A percentile compares a stretch with the other conserved stretches of the same genome.
phyloP scores from a whole-genome alignment of 768 basidiomycete species.

The Pleurotus giganteus region DNA sequence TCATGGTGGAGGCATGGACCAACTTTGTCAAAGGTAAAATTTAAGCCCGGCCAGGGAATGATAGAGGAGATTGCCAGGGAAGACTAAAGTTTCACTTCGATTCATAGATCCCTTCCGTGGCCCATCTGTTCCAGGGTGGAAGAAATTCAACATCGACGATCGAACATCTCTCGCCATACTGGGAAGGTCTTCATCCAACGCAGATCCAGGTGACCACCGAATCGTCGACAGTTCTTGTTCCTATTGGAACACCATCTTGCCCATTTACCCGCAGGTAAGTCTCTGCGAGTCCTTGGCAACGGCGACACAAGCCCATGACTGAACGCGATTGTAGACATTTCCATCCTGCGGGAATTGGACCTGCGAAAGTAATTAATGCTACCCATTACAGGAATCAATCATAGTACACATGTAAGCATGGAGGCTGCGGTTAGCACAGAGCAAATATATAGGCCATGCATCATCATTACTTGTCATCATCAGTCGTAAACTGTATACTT shows the following conservation, averaged over 20 bases:
- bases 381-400: not conserved
- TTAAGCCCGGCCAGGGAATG: too few species aligned
- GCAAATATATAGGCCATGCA: not conserved
- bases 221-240: constrained; percentile 23
- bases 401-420: not conserved
- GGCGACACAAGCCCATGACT: not conserved
- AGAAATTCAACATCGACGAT: constrained; percentile 22
- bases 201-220: constrained; percentile 26
- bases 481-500: not conserved
- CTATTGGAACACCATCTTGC: constrained; percentile 30
- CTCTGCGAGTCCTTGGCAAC: not conserved
- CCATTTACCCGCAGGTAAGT: constrained; percentile 28
- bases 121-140: constrained; percentile 29
- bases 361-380: constrained; percentile 13
- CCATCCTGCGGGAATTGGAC: constrained; percentile 27
- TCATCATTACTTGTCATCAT: not conserved
- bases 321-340: constrained; percentile 17
- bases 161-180: constrained; percentile 27
- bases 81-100: not conserved
- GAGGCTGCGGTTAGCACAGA: not conserved
- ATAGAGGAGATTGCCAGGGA: too few species aligned
- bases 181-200: constrained; percentile 20
- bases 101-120: constrained; percentile 25
- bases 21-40: constrained; percentile 35
- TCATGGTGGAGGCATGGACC: constrained; percentile 34